Evolutionary conservation across 2,329 filamentous ascomycete genomes (phyloP).

Genomic region (Gaeumannomyces tritici): DNA sequence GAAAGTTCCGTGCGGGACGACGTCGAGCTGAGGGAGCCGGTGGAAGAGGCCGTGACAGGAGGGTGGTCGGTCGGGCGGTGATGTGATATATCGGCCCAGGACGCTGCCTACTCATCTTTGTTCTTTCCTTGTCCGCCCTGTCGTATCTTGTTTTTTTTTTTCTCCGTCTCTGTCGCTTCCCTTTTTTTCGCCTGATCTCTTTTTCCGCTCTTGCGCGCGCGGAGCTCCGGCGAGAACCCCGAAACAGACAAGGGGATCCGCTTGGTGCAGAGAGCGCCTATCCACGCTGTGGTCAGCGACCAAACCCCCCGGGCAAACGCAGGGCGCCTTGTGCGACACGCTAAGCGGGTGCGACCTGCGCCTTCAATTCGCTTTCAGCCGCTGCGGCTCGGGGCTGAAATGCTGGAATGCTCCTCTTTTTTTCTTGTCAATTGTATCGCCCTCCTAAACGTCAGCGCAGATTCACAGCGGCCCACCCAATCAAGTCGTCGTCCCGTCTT

Average conservation of each 20-base stretch:
- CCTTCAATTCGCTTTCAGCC: neutral
- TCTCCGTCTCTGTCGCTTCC: neutral
- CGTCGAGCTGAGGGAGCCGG: neutral
- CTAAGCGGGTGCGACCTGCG: neutral
- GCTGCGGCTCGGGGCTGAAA: neutral
- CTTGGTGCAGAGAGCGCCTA: neutral
- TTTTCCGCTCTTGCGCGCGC: too few species aligned
- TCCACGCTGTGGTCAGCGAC: neutral
- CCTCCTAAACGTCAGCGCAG: too few species aligned
- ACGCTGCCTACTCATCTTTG: neutral
- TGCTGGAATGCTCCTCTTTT: too few species aligned
- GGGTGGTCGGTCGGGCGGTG: neutral
- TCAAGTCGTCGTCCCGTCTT: neutral
- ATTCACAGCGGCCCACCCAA: neutral
- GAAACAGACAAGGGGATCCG: neutral
- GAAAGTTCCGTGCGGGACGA: neutral
- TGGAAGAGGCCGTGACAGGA: neutral
- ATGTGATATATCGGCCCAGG: neutral
- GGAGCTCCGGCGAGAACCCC: neutral
- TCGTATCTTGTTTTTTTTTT: neutral
- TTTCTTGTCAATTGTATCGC: neutral
- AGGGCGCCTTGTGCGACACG: neutral
- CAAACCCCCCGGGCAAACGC: neutral
- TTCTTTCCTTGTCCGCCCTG: neutral
- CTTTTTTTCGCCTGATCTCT: neutral